Evolutionary conservation across 768 basidiomycete species (phyloP), one percentile per base, ranked within the genome.

Genomic region (Lactifluus volemus): DNA sequence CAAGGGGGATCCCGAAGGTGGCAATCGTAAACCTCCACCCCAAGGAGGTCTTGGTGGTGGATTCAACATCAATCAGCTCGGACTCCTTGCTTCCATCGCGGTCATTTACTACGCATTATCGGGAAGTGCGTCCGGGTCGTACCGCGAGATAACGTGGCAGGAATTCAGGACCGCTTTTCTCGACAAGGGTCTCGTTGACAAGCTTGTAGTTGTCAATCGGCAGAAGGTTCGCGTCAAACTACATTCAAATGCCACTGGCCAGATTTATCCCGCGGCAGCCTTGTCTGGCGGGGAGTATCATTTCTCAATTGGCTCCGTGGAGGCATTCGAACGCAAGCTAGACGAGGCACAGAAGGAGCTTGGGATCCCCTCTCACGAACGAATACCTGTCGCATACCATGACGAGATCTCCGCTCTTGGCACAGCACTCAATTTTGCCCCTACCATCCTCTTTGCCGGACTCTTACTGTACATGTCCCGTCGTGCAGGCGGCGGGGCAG

Each of bases 61-160:
- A 29, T 84, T 85, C 66, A 81, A 78, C 59, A 70, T 74, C 39
- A 79, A 78, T 66, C 86, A 85, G 65, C 77, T 81, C 4, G 82
- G 81, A 67, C 68, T 88, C 58, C 76, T 85, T 55, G 80, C 82
- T 30, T 78, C 84, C 14, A 70, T 75, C 34, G 81, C 82, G 21
- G 86, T 84, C 68, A 79, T 87, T 67, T 76, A 87, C 14, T 89
- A 86, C 67, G 81, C 81, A 14, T 77, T 82, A 59, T 80, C 84
- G 12, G 70, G 71, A 32, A 77, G 76, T 42, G 72, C 76, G 0
- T 75, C 80, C 4, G 71, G 75, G 0, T 74, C 76, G 29, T 83
- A 88, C 1, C 84, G 89, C 61, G 97, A 99, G 75, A 98, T 99
- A 67, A 99, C 97, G 65, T 99, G 97, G 96, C 95, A 98, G 75